Evolutionary conservation across 2,329 filamentous ascomycete species (phyloP).

Genomic region (Ceratocystis ficicola): DNA sequence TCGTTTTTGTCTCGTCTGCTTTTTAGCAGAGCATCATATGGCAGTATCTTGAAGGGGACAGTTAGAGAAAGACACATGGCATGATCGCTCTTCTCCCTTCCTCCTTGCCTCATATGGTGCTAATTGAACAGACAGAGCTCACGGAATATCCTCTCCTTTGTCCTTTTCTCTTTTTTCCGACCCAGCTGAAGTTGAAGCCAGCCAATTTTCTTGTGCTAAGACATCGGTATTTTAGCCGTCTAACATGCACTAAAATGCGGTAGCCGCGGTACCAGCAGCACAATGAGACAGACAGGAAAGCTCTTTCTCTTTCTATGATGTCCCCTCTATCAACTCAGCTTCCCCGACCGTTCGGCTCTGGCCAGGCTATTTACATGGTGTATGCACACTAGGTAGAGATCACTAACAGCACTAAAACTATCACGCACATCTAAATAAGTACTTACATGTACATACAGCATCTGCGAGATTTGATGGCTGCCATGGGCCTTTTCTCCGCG

Average conservation of each 20-base stretch:
- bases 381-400: neutral
- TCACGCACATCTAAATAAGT: neutral
- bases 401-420: neutral
- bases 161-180: neutral
- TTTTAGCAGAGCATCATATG: too few relatives aligned
- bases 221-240: neutral
- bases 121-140: neutral
- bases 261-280: neutral
- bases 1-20: neutral
- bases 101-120: neutral
- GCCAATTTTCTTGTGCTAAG: neutral
- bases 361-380: neutral
- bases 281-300: neutral
- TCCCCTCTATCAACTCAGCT: neutral
- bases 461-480: neutral
- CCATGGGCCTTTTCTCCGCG: neutral
- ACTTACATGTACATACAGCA: neutral
- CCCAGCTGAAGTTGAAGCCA: neutral
- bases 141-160: neutral
- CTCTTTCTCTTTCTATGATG: neutral
- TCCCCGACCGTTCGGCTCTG: neutral
- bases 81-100: too few relatives aligned
- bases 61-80: too few relatives aligned
- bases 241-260: neutral
- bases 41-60: too few relatives aligned